phyloP scores from a whole-genome alignment of 139 green algal genomes.

The Auxenochlorella pyrenoidosa region DNA sequence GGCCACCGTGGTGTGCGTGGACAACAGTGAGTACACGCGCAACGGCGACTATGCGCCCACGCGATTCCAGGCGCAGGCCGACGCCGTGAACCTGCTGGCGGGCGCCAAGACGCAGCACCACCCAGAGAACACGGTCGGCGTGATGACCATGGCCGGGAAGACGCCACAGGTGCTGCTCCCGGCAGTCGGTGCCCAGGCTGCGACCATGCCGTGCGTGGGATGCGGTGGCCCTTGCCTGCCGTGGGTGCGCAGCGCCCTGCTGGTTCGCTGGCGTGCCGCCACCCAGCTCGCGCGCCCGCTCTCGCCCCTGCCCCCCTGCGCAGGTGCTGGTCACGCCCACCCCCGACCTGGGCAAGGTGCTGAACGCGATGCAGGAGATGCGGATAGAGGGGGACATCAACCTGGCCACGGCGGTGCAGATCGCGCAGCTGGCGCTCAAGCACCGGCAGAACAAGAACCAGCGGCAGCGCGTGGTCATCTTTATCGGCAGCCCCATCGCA shows the following conservation, averaged over 20 bases:
- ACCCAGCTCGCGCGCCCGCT: too few relatives aligned
- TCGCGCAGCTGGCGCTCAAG: conserved; percentile 98
- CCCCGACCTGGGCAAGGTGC: conserved; percentile 95
- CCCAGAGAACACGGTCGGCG: conserved; percentile 97
- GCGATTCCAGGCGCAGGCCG: conserved; percentile 93
- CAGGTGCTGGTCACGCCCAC: conserved; percentile 97
- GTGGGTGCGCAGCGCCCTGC: not conserved
- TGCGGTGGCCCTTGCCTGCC: too few relatives aligned
- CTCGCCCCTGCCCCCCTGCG: not conserved
- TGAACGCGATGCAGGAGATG: conserved; percentile 91
- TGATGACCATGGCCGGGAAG: conserved; percentile 98
- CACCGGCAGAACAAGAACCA: conserved; percentile 99
- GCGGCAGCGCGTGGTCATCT: conserved; percentile 97
- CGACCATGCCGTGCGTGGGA: not conserved
- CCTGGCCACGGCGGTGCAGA: conserved; percentile 88
- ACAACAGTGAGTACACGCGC: conserved; percentile 97
- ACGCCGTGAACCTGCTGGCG: conserved; percentile 97
- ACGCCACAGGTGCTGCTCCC: conserved; percentile 54
- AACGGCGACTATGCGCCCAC: conserved; percentile 96
- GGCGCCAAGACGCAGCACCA: conserved; percentile 97
- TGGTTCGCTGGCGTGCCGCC: not conserved
- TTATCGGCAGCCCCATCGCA: conserved; percentile 90
- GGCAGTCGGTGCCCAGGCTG: not conserved
- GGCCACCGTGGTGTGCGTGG: conserved; percentile 92
- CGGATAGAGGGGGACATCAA: conserved; percentile 88